Base-by-base conservation (phyloP, 2,329 filamentous ascomycete species). In the Sclerotinia borealis region DNA sequence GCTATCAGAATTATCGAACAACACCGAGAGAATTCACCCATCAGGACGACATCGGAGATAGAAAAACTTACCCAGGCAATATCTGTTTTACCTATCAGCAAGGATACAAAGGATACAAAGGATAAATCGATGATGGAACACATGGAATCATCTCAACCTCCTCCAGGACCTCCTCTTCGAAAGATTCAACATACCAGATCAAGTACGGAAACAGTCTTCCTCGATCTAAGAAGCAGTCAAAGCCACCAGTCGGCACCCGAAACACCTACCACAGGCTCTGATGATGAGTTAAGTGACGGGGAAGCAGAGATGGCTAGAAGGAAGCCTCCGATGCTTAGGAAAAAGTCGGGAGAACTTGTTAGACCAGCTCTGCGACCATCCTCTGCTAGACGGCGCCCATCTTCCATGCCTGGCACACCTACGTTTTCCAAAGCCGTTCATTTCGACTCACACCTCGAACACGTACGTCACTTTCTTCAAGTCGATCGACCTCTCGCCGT, bases 341-440 rank as follows among this genome's bases (percentile, higher is more conserved):
- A 99, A 80, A 99, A 99, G 82, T 98, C 95, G 45, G 95, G 95
- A 39, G 95, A 99, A 78, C 83, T 99, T 41, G 95, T 99, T 64
- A 88, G 95, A 71, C 95, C 95, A 15, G 95, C 95, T 25, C 83
- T 99, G 59, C 87, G 95, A 58, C 86, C 89, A 45, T 81, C 91
- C 15, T 90, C 90, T 17, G 75, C 79, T n/a, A 84, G 85, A 68
- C 84, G 91, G 68, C 85, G 95, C 64, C 93, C 93, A 0, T 96
- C 91, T 4, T 98, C 93, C 79, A 96, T 98, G 91, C 95, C 95
- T 10, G 95, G 95, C 61, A 99, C 95, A 0, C 95, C 95, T 0
- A 95, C 93, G 10, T 98, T 93, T 74, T 90, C 89, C 69, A 99
- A 99, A 77, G 92, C 91, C 15, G 95, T 99, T n/a, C 95, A 99